Evolutionary conservation across 1,284 basidiomycete species (phyloP), one percentile per base, ranked within the genome.

Genomic region (Anthracocystis walkeri): DNA sequence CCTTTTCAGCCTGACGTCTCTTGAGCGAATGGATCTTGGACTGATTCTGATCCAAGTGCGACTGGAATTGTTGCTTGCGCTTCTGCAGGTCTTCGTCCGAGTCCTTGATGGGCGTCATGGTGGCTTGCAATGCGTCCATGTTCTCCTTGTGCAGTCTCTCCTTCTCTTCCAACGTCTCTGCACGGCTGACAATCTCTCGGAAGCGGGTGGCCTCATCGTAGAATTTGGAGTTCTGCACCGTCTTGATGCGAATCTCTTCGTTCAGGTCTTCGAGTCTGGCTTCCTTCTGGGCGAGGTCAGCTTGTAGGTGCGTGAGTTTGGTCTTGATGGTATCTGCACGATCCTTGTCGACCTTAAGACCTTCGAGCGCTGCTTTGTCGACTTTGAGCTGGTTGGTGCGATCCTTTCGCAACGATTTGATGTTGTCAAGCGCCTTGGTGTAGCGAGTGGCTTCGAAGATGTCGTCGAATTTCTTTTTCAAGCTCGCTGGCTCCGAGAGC

Each of bases 381-480:
- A 94, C 91, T 86, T 99, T 99, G 63, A 97, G 89, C 69, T 98
- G 95, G 4, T 91, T 89, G 0, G 91, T 88, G 16, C 94, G 91
- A 53, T 99, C 97, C 85, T 99, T 99, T 40, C 81, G 78, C 3
- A 84, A 65, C 7, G 77, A 66, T 85, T 96, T 97, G 87, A 99
- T 97, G 46, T 92, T 91, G 77, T 97, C 94, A 3, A 99, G 89
- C 1, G 97, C 97, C 84, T 99, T 99, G 1, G 96, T 98, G 41
- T 82, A 83, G 51, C 79, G 77, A 2, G 96, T 99, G 1, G 97
- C 97, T 85, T 99, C 97, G 79, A 99, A 99, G 75, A 99, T 99
- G 82, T 99, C 97, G 81, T 99, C 97, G 75, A 97, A 98, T 85
- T 97, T 97, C 89, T 97, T 98, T 88, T 99, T 99, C 44, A 99